Percentiles rank a stretch among this genome's conserved stretches.
These are phyloP conservation scores for Salvia hispanica DNA, from an alignment of 257 asterid genomes.

Conservation along the genomic window DNA sequence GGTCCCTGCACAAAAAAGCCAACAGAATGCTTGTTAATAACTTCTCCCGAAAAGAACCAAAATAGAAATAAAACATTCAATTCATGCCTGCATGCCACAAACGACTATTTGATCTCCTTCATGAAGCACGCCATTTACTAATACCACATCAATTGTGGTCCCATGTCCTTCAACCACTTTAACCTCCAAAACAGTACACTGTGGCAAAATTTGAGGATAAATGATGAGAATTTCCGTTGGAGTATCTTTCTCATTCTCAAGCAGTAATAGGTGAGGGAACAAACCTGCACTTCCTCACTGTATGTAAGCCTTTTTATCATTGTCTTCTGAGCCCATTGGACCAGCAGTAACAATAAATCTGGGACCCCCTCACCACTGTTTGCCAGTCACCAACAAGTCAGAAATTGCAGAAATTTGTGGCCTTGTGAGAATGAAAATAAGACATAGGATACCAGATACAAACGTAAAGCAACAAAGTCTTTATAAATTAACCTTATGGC, in stretches of 20 bases:
- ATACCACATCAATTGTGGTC: constrained; percentile 92
- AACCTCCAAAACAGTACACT: constrained; percentile 99
- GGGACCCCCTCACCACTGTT: constrained; percentile 97
- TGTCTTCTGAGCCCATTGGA: constrained; percentile 89
- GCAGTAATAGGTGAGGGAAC: constrained; percentile 30
- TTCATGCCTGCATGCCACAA: constrained; percentile 88
- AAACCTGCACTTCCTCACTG: constrained; percentile 82
- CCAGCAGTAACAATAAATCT: constrained; percentile 72
- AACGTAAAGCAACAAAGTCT: constrained; percentile 11
- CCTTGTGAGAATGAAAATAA: neutral
- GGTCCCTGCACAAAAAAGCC: constrained; percentile 67
- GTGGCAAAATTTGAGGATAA: constrained; percentile 38
- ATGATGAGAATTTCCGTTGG: constrained; percentile 21
- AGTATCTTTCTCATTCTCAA: constrained; percentile 22
- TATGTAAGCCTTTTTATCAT: constrained; percentile 83
- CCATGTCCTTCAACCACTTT: constrained; percentile 98
- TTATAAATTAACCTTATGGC: constrained; percentile 73
- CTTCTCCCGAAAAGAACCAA: constrained; percentile 16
- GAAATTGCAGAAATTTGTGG: constrained; percentile 17
- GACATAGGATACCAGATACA: constrained; percentile 18
- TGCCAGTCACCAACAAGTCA: constrained; percentile 29
- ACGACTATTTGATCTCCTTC: constrained; percentile 97
- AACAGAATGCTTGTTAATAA: constrained; percentile 21
- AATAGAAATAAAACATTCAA: constrained; percentile 23
- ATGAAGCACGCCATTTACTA: constrained; percentile 94